Evolutionary conservation across 1,139 yeast genomes (phyloP), one percentile per base, ranked within the genome.

Genomic region (Hemisphaericaspora xylofermentans): DNA sequence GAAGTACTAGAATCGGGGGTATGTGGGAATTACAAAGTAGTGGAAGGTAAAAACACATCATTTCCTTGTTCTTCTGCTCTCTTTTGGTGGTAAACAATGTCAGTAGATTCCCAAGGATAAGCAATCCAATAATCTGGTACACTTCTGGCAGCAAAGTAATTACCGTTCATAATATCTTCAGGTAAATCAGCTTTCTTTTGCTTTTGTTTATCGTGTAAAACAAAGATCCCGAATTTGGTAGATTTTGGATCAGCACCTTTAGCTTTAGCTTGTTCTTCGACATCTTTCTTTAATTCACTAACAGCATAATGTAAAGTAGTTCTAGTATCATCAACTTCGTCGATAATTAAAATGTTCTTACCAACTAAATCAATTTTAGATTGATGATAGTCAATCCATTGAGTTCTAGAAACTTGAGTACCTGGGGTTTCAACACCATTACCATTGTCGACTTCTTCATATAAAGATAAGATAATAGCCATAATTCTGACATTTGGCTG

Each of bases 71-170:
- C 80, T 47, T 82, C 71, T 29, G 97, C 96, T 63, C 72, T 76
- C 61, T 78, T 73, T 42, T 95, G 87, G 63, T 91, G 98, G 66
- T 74, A 77, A 39, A 87, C 96, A 61, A 91, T 93, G 67, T 91
- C 96, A 45, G 76, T 76, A 25, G 94, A 82, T 68, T 88, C 96
- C 98, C 98, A 93, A 39, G 98, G 98, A 64, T 93, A 93, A 35
- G 97, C 97, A 56, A 88, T 89, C 98, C 98, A 93, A 53, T 77
- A 76, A 62, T 93, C 98, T 33, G 91, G 95, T 32, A 88, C 93
- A 36, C 88, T 78, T 66, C 93, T 80, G 36, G 96, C 97, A 47
- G 96, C 96, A 57, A 88, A 78, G 66, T 91, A 91, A 63, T 87
- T 81, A 42, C 84, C 85, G 35, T 67, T 63, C 74, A 82, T 75